Evolutionary conservation across 371 early-diverging fungal species (phyloP).

Genomic region (Mucor plumbeus): DNA sequence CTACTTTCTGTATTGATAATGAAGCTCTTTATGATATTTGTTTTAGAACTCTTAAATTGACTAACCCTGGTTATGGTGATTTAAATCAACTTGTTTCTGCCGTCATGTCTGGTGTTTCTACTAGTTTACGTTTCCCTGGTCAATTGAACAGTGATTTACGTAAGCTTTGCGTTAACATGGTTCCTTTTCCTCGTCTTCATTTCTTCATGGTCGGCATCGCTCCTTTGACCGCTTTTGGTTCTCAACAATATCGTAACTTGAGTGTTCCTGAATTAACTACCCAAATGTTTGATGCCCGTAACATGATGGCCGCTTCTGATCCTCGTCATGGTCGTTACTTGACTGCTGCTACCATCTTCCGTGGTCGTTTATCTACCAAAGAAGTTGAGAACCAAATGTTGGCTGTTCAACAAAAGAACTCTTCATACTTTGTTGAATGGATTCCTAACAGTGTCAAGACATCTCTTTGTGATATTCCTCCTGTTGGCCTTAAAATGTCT

Average conservation of each 20-base stretch:
- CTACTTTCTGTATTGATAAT: constrained; percentile 99
- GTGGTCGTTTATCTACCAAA: constrained; percentile 98
- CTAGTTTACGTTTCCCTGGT: constrained; percentile 99
- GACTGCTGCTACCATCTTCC: constrained; percentile 97
- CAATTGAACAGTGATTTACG: constrained; percentile 98
- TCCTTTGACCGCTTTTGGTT: constrained; percentile 91
- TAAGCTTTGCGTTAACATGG: constrained; percentile 99
- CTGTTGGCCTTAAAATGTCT: constrained; percentile 95
- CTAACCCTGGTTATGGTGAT: constrained; percentile 83
- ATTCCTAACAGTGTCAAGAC: constrained; percentile 99
- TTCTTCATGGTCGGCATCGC: constrained; percentile 99
- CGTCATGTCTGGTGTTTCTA: constrained; percentile 97
- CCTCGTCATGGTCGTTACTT: constrained; percentile 97
- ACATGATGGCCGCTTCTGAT: constrained; percentile 99
- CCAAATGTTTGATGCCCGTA: constrained; percentile 98
- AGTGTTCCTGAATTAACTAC: constrained; percentile 94
- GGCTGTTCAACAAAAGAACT: constrained; percentile 93
- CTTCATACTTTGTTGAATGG: constrained; percentile 99
- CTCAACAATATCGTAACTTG: constrained; percentile 87
- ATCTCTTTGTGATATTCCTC: constrained; percentile 98
- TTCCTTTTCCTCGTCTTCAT: constrained; percentile 99
- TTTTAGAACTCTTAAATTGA: constrained; percentile 83
- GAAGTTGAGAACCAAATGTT: constrained; percentile 99
- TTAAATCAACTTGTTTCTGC: constrained; percentile 86
- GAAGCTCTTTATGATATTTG: constrained; percentile 96